phyloP scores from a whole-genome alignment of 768 basidiomycete genomes.

The Tephrocybe rancida region DNA sequence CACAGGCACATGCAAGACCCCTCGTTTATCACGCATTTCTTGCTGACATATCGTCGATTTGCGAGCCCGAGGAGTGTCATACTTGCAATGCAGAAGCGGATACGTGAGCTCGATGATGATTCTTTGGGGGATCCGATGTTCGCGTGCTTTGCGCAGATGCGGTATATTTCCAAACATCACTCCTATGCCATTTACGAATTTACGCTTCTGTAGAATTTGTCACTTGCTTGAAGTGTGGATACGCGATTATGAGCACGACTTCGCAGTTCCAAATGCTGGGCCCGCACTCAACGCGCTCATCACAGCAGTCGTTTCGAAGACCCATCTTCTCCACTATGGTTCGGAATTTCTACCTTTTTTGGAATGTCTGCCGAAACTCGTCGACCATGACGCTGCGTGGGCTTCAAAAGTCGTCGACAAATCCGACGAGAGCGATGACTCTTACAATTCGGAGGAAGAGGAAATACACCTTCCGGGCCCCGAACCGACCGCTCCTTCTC shows the following conservation, averaged over 20 bases:
- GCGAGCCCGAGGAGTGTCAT: constrained; percentile 77
- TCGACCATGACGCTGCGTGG: constrained; percentile 76
- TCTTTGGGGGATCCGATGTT: constrained; percentile 81
- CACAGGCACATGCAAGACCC: constrained; percentile 56
- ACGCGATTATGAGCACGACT: constrained; percentile 74
- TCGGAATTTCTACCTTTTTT: constrained; percentile 83
- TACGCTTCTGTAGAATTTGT: constrained; percentile 60
- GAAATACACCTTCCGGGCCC: constrained; percentile 30
- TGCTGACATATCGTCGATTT: constrained; percentile 84
- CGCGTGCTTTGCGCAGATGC: constrained; percentile 87
- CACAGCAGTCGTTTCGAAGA: constrained; percentile 78
- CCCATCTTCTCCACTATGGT: constrained; percentile 83
- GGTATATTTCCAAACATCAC: constrained; percentile 40
- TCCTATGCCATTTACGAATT: constrained; percentile 5
- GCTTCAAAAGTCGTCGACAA: constrained; percentile 64
- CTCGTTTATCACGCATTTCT: constrained; percentile 75
- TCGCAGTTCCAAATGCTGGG: constrained; percentile 73
- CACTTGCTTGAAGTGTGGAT: constrained; percentile 81
- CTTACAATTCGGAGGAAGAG: constrained; percentile 59
- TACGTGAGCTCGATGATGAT: constrained; percentile 69
- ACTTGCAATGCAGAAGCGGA: constrained; percentile 87
- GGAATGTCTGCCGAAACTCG: constrained; percentile 60
- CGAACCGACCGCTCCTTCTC: constrained; percentile 20
- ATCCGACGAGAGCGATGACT: constrained; percentile 65
- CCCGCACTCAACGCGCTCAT: constrained; percentile 76